Evolutionary conservation across 768 basidiomycete genomes (phyloP).

Genomic region (Suillus weaverae): DNA sequence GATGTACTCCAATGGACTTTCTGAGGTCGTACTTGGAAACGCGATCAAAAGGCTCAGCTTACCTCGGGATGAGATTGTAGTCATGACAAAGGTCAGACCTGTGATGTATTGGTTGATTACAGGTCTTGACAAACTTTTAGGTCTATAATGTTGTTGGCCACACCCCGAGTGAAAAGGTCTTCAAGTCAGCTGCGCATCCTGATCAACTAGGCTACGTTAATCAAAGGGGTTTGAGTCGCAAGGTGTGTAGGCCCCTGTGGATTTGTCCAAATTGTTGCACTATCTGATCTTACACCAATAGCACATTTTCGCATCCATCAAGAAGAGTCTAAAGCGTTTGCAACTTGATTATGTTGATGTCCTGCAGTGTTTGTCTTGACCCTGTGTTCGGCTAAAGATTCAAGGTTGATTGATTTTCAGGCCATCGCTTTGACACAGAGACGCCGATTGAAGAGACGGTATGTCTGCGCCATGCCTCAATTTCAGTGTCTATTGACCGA

Average conservation of each 20-base stretch:
- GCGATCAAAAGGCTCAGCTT: conserved; percentile 43
- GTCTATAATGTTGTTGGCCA: conserved; percentile 17
- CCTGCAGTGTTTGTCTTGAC: conserved; percentile 53
- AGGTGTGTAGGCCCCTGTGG: conserved; percentile 29
- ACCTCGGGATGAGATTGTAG: conserved; percentile 44
- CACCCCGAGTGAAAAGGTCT: conserved; percentile 10
- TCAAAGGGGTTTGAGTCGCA: conserved; percentile 46
- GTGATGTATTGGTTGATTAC: background rate
- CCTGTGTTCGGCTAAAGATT: background rate
- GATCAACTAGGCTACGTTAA: conserved; percentile 55
- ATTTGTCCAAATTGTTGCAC: background rate
- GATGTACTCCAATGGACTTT: conserved; percentile 40
- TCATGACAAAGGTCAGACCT: conserved; percentile 44
- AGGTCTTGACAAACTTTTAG: background rate
- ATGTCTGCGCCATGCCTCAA: conserved; percentile 37
- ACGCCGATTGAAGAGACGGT: conserved; percentile 31
- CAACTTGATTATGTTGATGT: conserved; percentile 79
- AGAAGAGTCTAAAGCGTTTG: conserved; percentile 60
- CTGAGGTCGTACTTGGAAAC: conserved; percentile 46
- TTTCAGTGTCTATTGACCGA: background rate
- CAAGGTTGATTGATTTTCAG: conserved; percentile 23
- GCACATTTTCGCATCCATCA: conserved; percentile 74
- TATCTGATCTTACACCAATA: conserved; percentile 23
- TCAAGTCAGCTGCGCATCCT: conserved; percentile 2
- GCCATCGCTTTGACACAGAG: conserved; percentile 35